These are phyloP conservation scores for Mycosarcoma mackinlayi DNA, from an alignment of 1,284 basidiomycete species.

Conservation along the genomic window DNA sequence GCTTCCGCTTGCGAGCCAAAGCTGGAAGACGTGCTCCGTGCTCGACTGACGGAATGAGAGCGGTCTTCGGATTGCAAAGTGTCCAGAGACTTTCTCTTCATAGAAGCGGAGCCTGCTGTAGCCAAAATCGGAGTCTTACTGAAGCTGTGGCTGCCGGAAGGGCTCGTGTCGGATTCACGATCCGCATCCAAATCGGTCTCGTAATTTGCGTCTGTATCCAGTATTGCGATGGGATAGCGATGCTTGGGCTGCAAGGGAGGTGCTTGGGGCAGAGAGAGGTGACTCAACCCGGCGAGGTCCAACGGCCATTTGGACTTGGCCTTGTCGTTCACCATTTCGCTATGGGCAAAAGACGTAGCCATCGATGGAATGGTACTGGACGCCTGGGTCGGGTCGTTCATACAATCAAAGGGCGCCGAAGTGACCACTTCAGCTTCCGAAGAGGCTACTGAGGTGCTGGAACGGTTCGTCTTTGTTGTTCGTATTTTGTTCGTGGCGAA, in stretches of 20 bases:
- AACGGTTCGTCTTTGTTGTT: too few species aligned
- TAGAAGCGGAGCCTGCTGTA: neutral
- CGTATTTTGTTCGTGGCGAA: too few species aligned
- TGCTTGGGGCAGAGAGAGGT: slow-evolving; percentile 25
- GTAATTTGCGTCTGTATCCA: slow-evolving; percentile 12
- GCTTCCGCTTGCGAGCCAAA: neutral
- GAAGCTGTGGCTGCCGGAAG: slow-evolving; percentile 5
- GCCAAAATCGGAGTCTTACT: neutral
- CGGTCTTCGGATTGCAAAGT: neutral
- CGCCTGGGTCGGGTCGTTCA: too few species aligned
- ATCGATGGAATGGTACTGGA: too few species aligned
- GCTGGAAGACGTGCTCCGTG: neutral
- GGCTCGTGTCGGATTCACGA: slow-evolving; percentile 23
- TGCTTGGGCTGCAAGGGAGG: slow-evolving; percentile 32
- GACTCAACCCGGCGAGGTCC: slow-evolving; percentile 5
- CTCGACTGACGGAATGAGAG: neutral
- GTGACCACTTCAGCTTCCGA: too few species aligned
- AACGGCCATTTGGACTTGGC: slow-evolving; percentile 1
- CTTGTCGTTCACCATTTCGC: neutral
- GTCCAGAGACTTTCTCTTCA: slow-evolving; percentile 1
- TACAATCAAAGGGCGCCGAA: too few species aligned
- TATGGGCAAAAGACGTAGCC: neutral
- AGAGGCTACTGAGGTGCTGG: too few species aligned
- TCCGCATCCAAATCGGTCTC: slow-evolving; percentile 21
- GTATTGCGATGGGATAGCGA: slow-evolving; percentile 23